These are phyloP conservation scores for Tetradesmus obliquus DNA, from an alignment of 139 green algal species.

Conservation along the genomic window DNA sequence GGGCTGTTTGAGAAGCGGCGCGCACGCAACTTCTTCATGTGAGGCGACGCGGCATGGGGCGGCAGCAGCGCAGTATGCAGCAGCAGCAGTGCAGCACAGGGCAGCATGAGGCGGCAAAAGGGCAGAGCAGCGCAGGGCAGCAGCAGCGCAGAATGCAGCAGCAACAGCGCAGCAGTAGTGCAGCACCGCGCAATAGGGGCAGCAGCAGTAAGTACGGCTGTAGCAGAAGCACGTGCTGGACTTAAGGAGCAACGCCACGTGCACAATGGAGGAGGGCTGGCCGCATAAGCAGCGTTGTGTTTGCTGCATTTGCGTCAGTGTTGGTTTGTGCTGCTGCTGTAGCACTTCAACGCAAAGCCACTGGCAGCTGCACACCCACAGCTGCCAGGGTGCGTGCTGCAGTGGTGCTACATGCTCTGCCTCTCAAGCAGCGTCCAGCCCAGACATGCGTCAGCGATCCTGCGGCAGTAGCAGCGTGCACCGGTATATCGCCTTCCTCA, in stretches of 20 bases:
- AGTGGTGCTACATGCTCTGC: too few species aligned
- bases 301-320: too few species aligned
- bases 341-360: too few species aligned
- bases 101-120: background rate
- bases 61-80: background rate
- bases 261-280: too few species aligned
- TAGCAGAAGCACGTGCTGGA: too few species aligned
- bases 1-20: conserved; percentile 98
- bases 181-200: too few species aligned
- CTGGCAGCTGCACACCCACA: too few species aligned
- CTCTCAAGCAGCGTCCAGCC: background rate
- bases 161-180: background rate
- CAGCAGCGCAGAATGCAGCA: background rate
- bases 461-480: background rate
- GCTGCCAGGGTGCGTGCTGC: background rate
- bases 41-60: conserved; percentile 4
- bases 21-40: conserved; percentile 94
- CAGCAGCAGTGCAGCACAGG: background rate
- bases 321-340: too few species aligned
- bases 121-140: background rate
- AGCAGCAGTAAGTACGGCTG: too few species aligned
- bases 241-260: too few species aligned
- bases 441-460: background rate
- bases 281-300: too few species aligned
- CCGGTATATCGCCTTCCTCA: too few species aligned